A percentile compares a stretch with the other conserved stretches of the same genome.
Evolutionary conservation across 371 early-diverging fungal genomes (phyloP).

Genomic region (Rhizopus sp.): DNA sequence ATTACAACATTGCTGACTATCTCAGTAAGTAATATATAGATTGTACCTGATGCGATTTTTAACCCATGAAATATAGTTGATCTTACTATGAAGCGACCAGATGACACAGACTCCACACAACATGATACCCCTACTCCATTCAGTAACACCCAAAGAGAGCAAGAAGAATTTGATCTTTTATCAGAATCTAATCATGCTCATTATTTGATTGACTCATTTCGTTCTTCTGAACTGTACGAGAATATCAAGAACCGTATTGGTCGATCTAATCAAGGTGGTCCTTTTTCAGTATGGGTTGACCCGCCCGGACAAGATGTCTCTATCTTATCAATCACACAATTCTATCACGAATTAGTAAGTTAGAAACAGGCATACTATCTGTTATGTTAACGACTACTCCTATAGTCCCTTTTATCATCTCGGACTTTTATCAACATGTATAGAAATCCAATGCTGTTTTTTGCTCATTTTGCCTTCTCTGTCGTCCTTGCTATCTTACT

Average conservation of each 20-base stretch:
- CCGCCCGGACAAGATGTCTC: constrained; percentile 68
- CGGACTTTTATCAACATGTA: constrained; percentile 52
- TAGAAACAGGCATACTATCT: background rate
- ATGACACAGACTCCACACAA: constrained; percentile 3
- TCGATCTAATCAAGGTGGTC: constrained; percentile 3
- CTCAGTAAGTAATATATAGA: constrained; percentile 38
- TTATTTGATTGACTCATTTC: constrained; percentile 38
- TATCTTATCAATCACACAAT: constrained; percentile 57
- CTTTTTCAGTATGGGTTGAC: constrained; percentile 32
- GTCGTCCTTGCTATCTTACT: constrained; percentile 52
- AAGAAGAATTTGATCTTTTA: constrained; percentile 31
- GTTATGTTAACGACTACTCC: background rate
- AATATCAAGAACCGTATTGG: constrained; percentile 24
- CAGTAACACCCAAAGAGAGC: background rate
- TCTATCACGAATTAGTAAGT: constrained; percentile 57
- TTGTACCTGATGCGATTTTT: background rate
- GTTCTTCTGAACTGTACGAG: constrained; percentile 24
- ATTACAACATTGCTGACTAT: constrained; percentile 86
- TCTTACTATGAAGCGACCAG: constrained; percentile 47
- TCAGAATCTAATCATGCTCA: constrained; percentile 43
- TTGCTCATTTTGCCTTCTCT: constrained; percentile 43
- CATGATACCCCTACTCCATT: constrained; percentile 14
- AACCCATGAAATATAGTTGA: constrained; percentile 30
- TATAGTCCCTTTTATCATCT: constrained; percentile 43
- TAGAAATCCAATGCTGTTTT: constrained; percentile 47